Conservation (phyloP, 495 filamentous ascomycete species). For the Penicillium soppii region DNA sequence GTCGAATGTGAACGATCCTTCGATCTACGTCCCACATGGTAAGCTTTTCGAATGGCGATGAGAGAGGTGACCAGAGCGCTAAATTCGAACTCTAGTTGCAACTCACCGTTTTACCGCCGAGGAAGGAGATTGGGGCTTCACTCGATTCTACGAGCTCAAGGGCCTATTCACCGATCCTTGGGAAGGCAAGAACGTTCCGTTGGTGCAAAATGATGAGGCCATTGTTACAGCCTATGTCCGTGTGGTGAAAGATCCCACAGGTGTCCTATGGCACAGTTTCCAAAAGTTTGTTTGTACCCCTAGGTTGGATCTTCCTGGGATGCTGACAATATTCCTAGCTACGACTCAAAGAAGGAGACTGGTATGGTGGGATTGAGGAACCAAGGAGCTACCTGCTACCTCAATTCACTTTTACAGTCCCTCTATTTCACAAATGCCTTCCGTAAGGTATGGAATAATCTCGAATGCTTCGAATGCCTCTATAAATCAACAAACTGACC, state of each 20-base stretch:
- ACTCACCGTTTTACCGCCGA: conserved; percentile 93
- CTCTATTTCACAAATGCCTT: conserved; percentile 97
- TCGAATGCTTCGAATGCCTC: neutral
- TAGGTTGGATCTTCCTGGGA: neutral
- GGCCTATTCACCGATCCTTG: conserved; percentile 73
- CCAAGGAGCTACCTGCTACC: conserved; percentile 96
- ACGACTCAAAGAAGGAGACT: conserved; percentile 98
- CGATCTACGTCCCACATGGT: conserved; percentile 69
- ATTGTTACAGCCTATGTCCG: conserved; percentile 92
- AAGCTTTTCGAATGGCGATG: conserved; percentile 13
- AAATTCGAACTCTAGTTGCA: conserved; percentile 44
- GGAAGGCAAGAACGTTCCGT: conserved; percentile 66
- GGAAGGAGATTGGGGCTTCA: conserved; percentile 99
- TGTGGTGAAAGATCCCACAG: conserved; percentile 93
- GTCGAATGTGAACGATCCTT: conserved; percentile 88
- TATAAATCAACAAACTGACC: conserved; percentile 4
- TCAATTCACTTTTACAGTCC: conserved; percentile 96
- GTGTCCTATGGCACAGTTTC: conserved; percentile 99
- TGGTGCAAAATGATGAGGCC: conserved; percentile 83
- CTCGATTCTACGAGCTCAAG: conserved; percentile 81
- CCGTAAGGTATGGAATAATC: conserved; percentile 74
- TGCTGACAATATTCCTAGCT: conserved; percentile 46
- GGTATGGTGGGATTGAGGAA: conserved; percentile 97
- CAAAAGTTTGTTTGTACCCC: conserved; percentile 61
- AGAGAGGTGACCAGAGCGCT: conserved; percentile 7